These are phyloP conservation scores for Chaetoceros tenuissimus DNA, from an alignment of 108 stramenopile species.

Conservation along the genomic window DNA sequence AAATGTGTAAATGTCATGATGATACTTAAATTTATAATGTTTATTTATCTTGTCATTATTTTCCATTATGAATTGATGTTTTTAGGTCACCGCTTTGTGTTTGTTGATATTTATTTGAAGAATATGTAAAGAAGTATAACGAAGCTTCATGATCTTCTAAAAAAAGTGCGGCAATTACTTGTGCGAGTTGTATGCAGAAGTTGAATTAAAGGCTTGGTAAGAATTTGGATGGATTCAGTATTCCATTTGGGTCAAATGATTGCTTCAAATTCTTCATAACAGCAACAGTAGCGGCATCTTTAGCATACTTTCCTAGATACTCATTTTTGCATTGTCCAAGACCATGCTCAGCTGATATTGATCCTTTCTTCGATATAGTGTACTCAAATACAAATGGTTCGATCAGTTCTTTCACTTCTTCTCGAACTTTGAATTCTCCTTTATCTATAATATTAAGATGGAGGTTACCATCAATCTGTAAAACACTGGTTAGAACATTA, in stretches of 20 bases:
- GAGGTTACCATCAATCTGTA: constrained; percentile 91
- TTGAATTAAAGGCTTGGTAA: too few relatives aligned
- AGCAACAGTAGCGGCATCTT: constrained; percentile 29
- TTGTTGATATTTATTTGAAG: too few relatives aligned
- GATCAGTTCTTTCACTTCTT: constrained; percentile 24
- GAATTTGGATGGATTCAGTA: constrained; percentile 81
- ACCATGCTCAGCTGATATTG: constrained; percentile 98
- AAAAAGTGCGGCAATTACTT: too few relatives aligned
- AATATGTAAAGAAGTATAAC: too few relatives aligned
- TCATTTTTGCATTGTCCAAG: constrained; percentile 87
- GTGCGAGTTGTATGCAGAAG: too few relatives aligned
- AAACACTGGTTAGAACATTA: too few relatives aligned
- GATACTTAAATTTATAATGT: too few relatives aligned
- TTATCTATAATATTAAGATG: constrained; percentile 85
- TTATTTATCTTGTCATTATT: too few relatives aligned
- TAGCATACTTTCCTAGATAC: constrained; percentile 29
- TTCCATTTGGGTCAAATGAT: constrained; percentile 68
- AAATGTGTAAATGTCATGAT: too few relatives aligned
- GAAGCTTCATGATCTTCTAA: too few relatives aligned
- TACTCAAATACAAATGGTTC: constrained; percentile 71
- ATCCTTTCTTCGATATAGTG: constrained; percentile 71
- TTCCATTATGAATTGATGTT: too few relatives aligned
- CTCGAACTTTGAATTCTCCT: constrained; percentile 34
- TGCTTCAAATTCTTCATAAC: constrained; percentile 51
- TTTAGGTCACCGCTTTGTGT: too few relatives aligned